These are phyloP conservation scores for Rossbeevera mucosa DNA, from an alignment of 768 basidiomycete species.

Conservation along the genomic window DNA sequence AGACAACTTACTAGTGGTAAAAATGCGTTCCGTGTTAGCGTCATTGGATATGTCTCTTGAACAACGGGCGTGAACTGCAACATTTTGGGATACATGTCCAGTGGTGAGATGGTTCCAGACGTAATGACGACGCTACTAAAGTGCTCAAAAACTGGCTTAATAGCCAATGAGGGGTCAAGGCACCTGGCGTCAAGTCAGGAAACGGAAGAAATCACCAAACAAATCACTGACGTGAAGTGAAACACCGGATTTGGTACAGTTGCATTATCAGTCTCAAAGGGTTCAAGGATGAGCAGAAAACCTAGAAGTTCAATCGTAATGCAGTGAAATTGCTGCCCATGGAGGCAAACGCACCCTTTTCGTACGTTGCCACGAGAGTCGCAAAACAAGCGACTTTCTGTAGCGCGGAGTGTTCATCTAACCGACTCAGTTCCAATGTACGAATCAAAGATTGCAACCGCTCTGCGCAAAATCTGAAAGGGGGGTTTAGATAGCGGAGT, in stretches of 20 bases:
- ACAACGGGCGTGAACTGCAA: constrained; percentile 96
- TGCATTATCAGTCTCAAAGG: constrained; percentile 97
- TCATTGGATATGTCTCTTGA: constrained; percentile 97
- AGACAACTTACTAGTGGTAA: constrained; percentile 72
- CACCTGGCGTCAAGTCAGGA: constrained; percentile 52
- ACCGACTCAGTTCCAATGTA: constrained; percentile 79
- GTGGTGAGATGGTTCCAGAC: constrained; percentile 94
- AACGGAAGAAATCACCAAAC: background rate
- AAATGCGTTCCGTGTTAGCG: constrained; percentile 92
- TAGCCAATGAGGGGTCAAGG: constrained; percentile 94
- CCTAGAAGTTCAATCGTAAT: constrained; percentile 42
- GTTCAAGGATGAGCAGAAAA: constrained; percentile 94
- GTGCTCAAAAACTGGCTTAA: constrained; percentile 96
- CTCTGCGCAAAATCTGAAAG: constrained; percentile 87
- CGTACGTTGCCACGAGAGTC: constrained; percentile 95
- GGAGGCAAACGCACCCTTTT: constrained; percentile 61
- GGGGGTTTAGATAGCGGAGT: background rate
- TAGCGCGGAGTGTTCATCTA: constrained; percentile 88
- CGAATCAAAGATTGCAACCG: constrained; percentile 90
- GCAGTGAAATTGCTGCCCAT: background rate
- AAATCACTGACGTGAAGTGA: constrained; percentile 77
- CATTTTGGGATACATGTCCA: constrained; percentile 99
- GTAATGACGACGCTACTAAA: constrained; percentile 99
- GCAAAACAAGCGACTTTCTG: constrained; percentile 97
- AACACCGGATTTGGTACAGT: constrained; percentile 99